A percentile compares a stretch with the other conserved stretches of the same genome.
phyloP scores from a whole-genome alignment of 2,329 filamentous ascomycete genomes.

The Torrubiellomyces zombiae region DNA sequence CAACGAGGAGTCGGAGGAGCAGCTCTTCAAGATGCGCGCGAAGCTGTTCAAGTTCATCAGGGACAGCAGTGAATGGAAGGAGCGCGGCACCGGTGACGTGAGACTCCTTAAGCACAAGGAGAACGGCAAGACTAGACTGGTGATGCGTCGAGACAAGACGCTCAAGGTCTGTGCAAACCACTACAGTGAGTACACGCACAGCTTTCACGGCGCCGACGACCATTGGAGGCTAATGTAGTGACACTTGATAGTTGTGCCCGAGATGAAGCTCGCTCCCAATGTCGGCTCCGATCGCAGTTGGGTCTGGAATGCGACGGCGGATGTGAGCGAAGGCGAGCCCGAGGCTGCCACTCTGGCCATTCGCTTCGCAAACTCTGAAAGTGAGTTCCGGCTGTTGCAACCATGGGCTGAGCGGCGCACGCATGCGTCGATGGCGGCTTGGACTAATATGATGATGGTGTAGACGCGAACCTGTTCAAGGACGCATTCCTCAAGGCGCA shows the following conservation, averaged over 20 bases:
- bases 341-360: conserved; percentile 94
- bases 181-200: conserved; percentile 72
- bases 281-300: conserved; percentile 96
- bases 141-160: conserved; percentile 99
- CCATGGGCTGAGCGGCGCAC: too few species aligned
- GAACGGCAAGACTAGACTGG: conserved; percentile 90
- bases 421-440: too few species aligned
- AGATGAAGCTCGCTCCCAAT: conserved; percentile 98
- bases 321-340: conserved; percentile 95
- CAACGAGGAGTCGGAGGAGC: conserved; percentile 95
- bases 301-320: conserved; percentile 97
- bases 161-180: conserved; percentile 99
- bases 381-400: too few species aligned
- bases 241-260: conserved; percentile 57
- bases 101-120: conserved; percentile 97
- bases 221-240: background rate
- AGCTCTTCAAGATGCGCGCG: conserved; percentile 97
- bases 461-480: conserved; percentile 95
- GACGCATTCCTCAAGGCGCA: conserved; percentile 94
- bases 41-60: conserved; percentile 98
- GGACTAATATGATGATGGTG: too few species aligned
- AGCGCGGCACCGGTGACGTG: conserved; percentile 93
- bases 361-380: conserved; percentile 93
- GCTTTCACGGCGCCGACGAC: background rate
- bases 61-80: conserved; percentile 92